phyloP scores from a whole-genome alignment of 768 basidiomycete genomes.

The Calocera viscosa region DNA sequence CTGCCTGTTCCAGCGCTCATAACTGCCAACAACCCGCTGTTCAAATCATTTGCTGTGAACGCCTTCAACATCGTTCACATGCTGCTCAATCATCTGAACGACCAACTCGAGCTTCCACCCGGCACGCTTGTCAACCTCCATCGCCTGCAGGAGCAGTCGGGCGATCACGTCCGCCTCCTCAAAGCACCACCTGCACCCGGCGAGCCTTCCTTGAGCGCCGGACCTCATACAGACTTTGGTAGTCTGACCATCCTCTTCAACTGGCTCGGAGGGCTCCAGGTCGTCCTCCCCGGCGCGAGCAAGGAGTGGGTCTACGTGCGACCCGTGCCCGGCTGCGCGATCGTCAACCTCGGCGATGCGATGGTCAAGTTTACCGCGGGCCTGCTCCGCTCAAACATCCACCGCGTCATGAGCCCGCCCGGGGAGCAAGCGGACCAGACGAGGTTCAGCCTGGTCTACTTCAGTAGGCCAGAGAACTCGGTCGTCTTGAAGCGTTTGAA shows the following conservation, averaged over 20 bases:
- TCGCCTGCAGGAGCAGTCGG: not conserved
- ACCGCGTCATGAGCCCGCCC: conserved; percentile 50
- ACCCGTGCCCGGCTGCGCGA: conserved; percentile 45
- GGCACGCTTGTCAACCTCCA: not conserved
- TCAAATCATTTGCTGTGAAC: not conserved
- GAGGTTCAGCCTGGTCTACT: conserved; percentile 58
- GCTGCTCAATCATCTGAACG: not conserved
- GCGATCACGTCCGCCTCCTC: conserved; percentile 1
- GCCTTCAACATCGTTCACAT: not conserved
- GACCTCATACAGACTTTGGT: not conserved
- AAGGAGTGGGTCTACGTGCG: conserved; percentile 15
- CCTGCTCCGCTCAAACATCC: conserved; percentile 50
- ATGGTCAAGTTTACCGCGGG: conserved; percentile 51
- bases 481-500: conserved; percentile 38
- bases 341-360: conserved; percentile 54
- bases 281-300: conserved; percentile 4
- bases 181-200: not conserved
- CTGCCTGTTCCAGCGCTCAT: not conserved
- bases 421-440: conserved; percentile 40
- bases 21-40: not conserved
- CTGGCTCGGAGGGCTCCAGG: conserved; percentile 1
- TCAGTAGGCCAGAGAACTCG: conserved; percentile 48
- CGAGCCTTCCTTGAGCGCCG: conserved; percentile 1
- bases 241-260: not conserved
- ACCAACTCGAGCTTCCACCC: not conserved